Evolutionary conservation across 228 moss, liverwort and hornwort species (phyloP), one percentile per base, ranked within the genome.

Genomic region (Sphagnum fallax): DNA sequence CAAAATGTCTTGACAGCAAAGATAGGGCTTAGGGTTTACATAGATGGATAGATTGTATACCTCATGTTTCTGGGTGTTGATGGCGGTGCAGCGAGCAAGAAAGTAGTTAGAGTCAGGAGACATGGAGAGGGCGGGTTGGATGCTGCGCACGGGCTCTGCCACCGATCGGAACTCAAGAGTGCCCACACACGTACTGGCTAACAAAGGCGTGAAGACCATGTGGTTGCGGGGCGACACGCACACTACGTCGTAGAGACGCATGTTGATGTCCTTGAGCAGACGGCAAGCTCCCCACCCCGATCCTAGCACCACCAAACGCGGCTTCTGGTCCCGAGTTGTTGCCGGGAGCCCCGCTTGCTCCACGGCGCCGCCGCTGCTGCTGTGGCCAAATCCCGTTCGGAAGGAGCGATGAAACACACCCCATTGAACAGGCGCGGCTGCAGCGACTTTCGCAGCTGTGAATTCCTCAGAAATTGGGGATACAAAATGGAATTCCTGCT

Each of bases 231-330:
- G 73, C 5, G 73, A 73, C 14, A 73, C 53, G 51, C 65, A 65
- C 8, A 61, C 61, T 53, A 66, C 65, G 18, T 73, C 73, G 61
- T 73, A 73, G 4, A 67, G 8, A 4, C 49, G 16, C 4, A 66
- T 73, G 32, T 73, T 67, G 64, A 73, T 65, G 50, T 67, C 73
- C 67, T 73, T 73, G 48, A 73, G 73, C 60, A 73, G 63, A 4
- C 73, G 60, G 59, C 65, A 65, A 4, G 66, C 73, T 5, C 66
- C 73, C 73, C 73, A 73, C 8, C 73, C 73, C 4, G 73, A 47
- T n/a, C 66, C 73, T 11, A 73, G 8, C 13, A 73, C 53, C 48
- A 73, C 73, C 2, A 73, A 57, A 4, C 60, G 57, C 9, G 65
- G 57, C 60, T 66, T 73, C 65, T 67, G 65, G 49, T 60, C 47